Evolutionary conservation across 1,139 yeast species (phyloP).

Genomic region (Debaryomyces sp.): DNA sequence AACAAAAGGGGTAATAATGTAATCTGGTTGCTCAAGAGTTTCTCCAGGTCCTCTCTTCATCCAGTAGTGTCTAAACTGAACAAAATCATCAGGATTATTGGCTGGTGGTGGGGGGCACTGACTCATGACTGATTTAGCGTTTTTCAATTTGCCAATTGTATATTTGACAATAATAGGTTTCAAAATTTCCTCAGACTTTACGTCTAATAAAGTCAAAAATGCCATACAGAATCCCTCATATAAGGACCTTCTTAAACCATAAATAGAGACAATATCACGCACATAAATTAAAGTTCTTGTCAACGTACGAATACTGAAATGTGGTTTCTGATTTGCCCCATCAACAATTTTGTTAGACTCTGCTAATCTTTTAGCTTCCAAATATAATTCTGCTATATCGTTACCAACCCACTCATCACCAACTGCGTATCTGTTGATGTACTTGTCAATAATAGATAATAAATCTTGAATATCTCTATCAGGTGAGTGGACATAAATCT

Average conservation of each 20-base stretch:
- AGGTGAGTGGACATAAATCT: slow-evolving; percentile 91
- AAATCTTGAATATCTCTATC: slow-evolving; percentile 85
- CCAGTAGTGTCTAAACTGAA: slow-evolving; percentile 92
- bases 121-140: slow-evolving; percentile 67
- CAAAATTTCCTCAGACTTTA: slow-evolving; percentile 65
- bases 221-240: slow-evolving; percentile 98
- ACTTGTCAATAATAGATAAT: slow-evolving; percentile 79
- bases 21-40: slow-evolving; percentile 69
- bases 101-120: slow-evolving; percentile 73
- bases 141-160: slow-evolving; percentile 74
- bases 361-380: slow-evolving; percentile 74
- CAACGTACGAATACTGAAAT: slow-evolving; percentile 92
- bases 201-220: slow-evolving; percentile 80
- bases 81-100: slow-evolving; percentile 50
- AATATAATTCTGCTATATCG: slow-evolving; percentile 85
- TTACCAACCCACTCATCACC: slow-evolving; percentile 88
- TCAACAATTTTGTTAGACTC: slow-evolving; percentile 85
- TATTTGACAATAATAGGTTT: slow-evolving; percentile 69
- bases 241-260: slow-evolving; percentile 85
- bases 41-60: slow-evolving; percentile 72
- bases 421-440: slow-evolving; percentile 72
- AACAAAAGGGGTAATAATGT: slow-evolving; percentile 94
- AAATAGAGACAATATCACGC: slow-evolving; percentile 72
- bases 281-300: slow-evolving; percentile 86
- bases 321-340: slow-evolving; percentile 95